Evolutionary conservation across 2,329 filamentous ascomycete genomes (phyloP), one percentile per base, ranked within the genome.

Genomic region (Hirsutella rhossiliensis): DNA sequence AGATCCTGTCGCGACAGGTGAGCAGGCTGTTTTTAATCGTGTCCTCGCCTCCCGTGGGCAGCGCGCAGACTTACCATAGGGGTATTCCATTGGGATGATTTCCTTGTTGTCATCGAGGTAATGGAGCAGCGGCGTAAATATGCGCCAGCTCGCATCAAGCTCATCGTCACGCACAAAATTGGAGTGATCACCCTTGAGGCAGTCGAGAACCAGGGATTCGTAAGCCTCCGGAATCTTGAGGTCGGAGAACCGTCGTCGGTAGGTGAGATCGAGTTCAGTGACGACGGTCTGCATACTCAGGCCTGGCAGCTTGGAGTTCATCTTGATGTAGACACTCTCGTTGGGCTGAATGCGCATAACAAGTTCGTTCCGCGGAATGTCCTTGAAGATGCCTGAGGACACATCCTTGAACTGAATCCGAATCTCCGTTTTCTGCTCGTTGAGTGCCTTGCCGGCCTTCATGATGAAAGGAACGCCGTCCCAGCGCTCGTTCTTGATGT

Each of bases 401-500:
- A 98, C 92, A 62, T 98, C 92, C 76, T 95, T 95, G 82, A 96
- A 98, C 66, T 98, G 92, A 56, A 98, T 94, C 60, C 92, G 84
- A 54, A 98, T 92, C 71, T 98, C 92, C 13, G 92, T 98, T 81
- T 98, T 98, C 66, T 98, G 92, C 76, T 98, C 92, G 66, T 98
- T 98, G 51, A 98, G 74, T 38, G 92, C 89, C 74, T 98, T 98
- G 57, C 92, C 92, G 39, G 92, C 92, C 82, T 98, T 98, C 72
- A 98, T 78, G 67, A 98, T 98, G 74, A 98, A 98, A 42, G 92
- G 92, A 43, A 98, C 92, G 45, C 92, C 94, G 54, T 98, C 94
- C 92, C 92, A 98, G 56, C 92, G 78, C 79, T 98, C 92, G 66
- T 98, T 98, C 79, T 97, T 97, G 69, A 98, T 97, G 71, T 94